These are phyloP conservation scores for Plasmodium chabaudi DNA, from an alignment of 169 alveolate genomes.

Conservation along the genomic window DNA sequence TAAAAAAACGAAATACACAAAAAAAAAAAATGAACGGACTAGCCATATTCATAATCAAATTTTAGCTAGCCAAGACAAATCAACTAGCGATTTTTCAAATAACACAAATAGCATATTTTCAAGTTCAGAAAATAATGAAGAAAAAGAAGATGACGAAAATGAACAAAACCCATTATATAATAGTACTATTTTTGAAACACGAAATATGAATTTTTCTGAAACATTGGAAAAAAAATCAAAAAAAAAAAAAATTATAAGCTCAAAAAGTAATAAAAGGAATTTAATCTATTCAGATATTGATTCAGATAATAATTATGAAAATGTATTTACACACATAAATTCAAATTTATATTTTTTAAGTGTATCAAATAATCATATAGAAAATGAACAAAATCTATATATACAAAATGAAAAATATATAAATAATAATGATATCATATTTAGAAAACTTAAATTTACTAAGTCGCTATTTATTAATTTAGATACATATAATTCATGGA, in stretches of 20 bases:
- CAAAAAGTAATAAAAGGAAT: constrained; percentile 18
- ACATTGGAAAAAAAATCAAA: constrained; percentile 22
- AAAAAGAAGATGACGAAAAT: constrained; percentile 2
- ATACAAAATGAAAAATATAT: constrained; percentile 62
- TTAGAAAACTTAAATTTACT: constrained; percentile 47
- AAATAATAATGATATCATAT: constrained; percentile 37
- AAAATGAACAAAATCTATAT: constrained; percentile 51
- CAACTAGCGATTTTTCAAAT: not conserved
- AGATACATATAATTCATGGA: constrained; percentile 67
- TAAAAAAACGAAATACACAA: constrained; percentile 6
- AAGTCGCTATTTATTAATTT: constrained; percentile 44
- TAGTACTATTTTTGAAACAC: constrained; percentile 72
- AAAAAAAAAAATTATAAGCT: not conserved
- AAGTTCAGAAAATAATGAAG: constrained; percentile 6
- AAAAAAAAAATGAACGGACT: not conserved
- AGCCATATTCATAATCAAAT: not conserved
- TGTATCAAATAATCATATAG: constrained; percentile 72
- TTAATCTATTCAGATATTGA: constrained; percentile 63
- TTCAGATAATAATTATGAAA: constrained; percentile 72
- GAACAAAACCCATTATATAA: constrained; percentile 55
- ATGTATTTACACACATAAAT: constrained; percentile 63
- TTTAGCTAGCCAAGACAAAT: constrained; percentile 9
- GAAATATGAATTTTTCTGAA: constrained; percentile 42
- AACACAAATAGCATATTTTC: constrained; percentile 12
- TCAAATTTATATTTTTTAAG: constrained; percentile 59